Base-by-base conservation (phyloP, 1,139 yeast species). In the Eremothecium gossypii region DNA sequence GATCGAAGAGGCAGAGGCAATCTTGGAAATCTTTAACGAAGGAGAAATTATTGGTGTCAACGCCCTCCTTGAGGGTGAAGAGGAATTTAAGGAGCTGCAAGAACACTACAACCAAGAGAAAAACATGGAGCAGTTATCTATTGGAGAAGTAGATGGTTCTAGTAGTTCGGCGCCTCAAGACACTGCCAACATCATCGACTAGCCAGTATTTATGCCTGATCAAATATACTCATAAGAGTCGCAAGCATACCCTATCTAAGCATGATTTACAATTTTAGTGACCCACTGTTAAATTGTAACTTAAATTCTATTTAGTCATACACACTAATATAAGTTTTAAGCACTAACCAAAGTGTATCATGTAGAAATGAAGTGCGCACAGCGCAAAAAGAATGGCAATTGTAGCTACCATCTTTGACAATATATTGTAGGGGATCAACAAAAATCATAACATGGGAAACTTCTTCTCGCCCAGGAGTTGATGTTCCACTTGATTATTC, bases 31-130 rank as follows among this genome's bases (percentile, higher is more conserved):
- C 42, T 77, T 91, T 54, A 83, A 86, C 52, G 77, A 80, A 55
- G 81, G 91, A 56, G 91, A 89, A 6, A 89, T 86, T 26, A 78
- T 91, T 54, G 85, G 91, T 30, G 78, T 91, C 29, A 81, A 77
- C 52, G 91, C 83, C 8, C 68, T 82, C 49, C 65, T 85, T 45
- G 91, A 85, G 54, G 82, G 84, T 60, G 89, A 82, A 51, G 65
- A 70, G 12, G 83, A 79, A 45, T 83, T 82, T 68, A 70, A 77
- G 35, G 68, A 71, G 44, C 65, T 77, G 50, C 71, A 74, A 50
- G 65, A 66, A 23, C 65, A 73, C 46, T 73, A 73, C 47, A 54
- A 59, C 31, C 47, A 46, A 8, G 53, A 47, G 29, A 45, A 44
- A 27, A 46, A 44, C 17, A 34, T 50, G n/a, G 51, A 48, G 29